Percentiles rank a stretch among this genome's conserved stretches.
Conservation (phyloP, 768 basidiomycete genomes). For the Trametes sanguinea region DNA sequence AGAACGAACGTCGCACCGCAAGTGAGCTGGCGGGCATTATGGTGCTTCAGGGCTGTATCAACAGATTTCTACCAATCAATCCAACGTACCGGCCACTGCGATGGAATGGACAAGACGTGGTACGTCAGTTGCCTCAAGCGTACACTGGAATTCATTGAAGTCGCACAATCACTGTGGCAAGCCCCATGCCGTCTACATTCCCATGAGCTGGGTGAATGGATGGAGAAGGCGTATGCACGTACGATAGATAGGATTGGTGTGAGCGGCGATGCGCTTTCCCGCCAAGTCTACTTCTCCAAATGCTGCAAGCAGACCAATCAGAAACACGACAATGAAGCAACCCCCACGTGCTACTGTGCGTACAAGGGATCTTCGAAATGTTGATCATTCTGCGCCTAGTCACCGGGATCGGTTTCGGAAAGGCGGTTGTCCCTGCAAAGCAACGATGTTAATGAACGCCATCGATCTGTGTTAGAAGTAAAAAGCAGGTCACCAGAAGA, state of each 20-base stretch:
- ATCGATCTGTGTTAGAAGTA: too few relatives aligned
- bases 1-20: conserved; percentile 12
- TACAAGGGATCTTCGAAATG: neutral
- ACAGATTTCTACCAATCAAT: too few relatives aligned
- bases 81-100: too few relatives aligned
- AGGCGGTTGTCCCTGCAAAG: neutral
- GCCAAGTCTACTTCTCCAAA: neutral
- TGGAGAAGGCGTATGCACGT: neutral
- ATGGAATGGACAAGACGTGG: too few relatives aligned
- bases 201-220: too few relatives aligned
- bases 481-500: neutral
- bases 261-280: neutral
- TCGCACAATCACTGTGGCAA: neutral
- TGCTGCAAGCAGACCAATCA: neutral
- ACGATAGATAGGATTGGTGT: conserved; percentile 1
- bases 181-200: neutral
- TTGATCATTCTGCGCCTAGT: neutral
- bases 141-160: neutral
- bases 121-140: neutral
- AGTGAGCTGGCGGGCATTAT: neutral
- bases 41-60: too few relatives aligned
- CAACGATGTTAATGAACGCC: neutral
- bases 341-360: too few relatives aligned
- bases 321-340: too few relatives aligned
- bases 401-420: neutral